These are phyloP conservation scores for Dryadomyces quercivorus DNA, from an alignment of 2,329 filamentous ascomycete species.

Conservation along the genomic window DNA sequence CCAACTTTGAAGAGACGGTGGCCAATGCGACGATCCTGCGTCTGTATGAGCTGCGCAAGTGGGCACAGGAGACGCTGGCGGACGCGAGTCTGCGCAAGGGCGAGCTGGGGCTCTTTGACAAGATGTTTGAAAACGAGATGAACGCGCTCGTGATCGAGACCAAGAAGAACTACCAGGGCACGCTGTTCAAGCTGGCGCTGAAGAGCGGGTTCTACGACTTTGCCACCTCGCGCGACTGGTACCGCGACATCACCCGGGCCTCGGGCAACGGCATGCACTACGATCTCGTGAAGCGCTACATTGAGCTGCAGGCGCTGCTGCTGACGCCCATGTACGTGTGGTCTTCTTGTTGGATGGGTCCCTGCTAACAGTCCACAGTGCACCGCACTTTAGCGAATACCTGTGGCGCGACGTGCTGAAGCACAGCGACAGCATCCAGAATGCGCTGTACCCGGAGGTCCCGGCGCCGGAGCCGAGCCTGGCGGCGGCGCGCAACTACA, in stretches of 20 bases:
- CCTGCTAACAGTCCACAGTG: conserved; percentile 17
- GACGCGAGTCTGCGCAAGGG: conserved; percentile 45
- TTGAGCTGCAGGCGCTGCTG: conserved; percentile 58
- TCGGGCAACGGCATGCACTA: conserved; percentile 79
- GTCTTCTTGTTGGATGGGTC: too few species aligned
- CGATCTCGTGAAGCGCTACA: conserved; percentile 65
- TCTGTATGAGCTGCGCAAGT: conserved; percentile 67
- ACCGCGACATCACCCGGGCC: conserved; percentile 69
- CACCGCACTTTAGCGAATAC: conserved; percentile 90
- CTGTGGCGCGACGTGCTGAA: conserved; percentile 87
- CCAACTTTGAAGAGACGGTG: conserved; percentile 93
- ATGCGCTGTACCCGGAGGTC: conserved; percentile 61
- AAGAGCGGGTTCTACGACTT: conserved; percentile 86
- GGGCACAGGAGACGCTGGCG: conserved; percentile 70
- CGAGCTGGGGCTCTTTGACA: conserved; percentile 65
- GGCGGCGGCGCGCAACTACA: conserved; percentile 71
- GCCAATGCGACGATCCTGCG: conserved; percentile 86
- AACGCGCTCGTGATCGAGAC: conserved; percentile 72
- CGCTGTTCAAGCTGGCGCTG: conserved; percentile 75
- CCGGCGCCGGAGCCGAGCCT: conserved; percentile 53
- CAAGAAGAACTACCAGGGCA: conserved; percentile 63
- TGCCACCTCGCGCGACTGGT: conserved; percentile 58
- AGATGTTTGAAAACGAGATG: conserved; percentile 87
- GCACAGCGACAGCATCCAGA: conserved; percentile 45
- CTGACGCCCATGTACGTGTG: conserved; percentile 51